phyloP scores from a whole-genome alignment of 768 basidiomycete species.

The Leccinum truebloodii region DNA sequence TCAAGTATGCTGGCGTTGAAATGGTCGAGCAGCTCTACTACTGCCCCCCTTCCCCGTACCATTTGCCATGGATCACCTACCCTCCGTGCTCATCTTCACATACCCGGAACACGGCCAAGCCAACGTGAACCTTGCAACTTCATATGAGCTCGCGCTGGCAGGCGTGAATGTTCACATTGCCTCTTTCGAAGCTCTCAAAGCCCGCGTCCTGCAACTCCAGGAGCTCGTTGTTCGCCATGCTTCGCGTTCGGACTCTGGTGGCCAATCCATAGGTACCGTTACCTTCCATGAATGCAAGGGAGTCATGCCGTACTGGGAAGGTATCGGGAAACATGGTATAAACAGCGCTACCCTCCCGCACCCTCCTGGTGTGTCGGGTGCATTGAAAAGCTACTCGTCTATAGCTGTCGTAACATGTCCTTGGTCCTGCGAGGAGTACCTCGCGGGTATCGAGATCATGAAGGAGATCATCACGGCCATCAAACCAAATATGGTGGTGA shows the following conservation, averaged over 20 bases:
- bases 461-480: conserved; percentile 7
- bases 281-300: conserved; percentile 10
- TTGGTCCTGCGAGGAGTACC: conserved; percentile 13
- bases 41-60: neutral
- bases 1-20: neutral
- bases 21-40: neutral
- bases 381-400: conserved; percentile 2
- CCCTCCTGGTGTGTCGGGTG: conserved; percentile 5
- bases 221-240: conserved; percentile 4
- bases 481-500: conserved; percentile 5
- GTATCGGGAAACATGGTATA: neutral
- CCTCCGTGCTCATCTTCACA: conserved; percentile 13
- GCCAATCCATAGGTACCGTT: conserved; percentile 1
- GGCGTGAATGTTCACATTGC: conserved; percentile 11
- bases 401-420: neutral
- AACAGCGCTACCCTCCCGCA: neutral
- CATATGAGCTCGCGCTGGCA: conserved; percentile 19
- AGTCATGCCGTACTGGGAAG: neutral
- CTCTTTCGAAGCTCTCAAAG: conserved; percentile 11
- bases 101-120: conserved; percentile 10
- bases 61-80: neutral
- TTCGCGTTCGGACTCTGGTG: neutral
- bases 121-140: conserved; percentile 4
- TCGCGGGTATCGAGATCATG: neutral
- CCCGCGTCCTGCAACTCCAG: conserved; percentile 11